Percentiles rank a stretch among this genome's conserved stretches.
Conservation (phyloP, 495 filamentous ascomycete genomes). For the Aspergillus asperescens region DNA sequence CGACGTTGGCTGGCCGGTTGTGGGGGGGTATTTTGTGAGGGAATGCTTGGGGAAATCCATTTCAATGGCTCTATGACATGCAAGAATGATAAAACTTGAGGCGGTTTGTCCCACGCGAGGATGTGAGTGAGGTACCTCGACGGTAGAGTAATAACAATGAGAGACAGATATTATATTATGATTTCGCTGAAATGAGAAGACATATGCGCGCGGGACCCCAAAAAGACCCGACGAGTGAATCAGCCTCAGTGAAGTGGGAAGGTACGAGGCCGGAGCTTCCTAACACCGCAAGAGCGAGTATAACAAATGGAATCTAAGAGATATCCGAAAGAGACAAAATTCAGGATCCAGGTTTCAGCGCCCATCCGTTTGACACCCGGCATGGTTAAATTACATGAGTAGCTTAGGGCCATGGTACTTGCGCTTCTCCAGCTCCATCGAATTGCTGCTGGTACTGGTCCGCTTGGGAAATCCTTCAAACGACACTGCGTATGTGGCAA, state of each 20-base stretch:
- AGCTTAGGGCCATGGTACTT: conserved; percentile 21
- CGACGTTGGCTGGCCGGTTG: background rate
- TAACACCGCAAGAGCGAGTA: background rate
- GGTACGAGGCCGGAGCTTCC: background rate
- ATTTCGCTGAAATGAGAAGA: no score
- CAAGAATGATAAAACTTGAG: no score
- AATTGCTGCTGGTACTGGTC: conserved; percentile 6
- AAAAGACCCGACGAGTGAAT: no score
- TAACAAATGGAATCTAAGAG: background rate
- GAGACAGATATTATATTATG: no score
- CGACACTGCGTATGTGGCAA: conserved; percentile 55
- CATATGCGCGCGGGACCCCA: no score
- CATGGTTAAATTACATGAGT: conserved; percentile 12
- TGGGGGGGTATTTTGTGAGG: background rate
- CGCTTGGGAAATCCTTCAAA: conserved; percentile 44
- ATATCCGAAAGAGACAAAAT: background rate
- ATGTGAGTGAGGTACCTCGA: no score
- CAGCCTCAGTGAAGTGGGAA: background rate
- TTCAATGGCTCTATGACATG: no score
- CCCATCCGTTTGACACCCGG: background rate
- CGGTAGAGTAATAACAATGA: no score
- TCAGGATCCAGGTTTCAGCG: background rate
- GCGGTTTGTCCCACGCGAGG: no score
- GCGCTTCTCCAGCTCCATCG: background rate
- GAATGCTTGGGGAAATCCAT: no score